Percentiles rank a stretch among this genome's conserved stretches.
These are phyloP conservation scores for Symbiotaphrina buchneri DNA, from an alignment of 495 filamentous ascomycete genomes.

Conservation along the genomic window DNA sequence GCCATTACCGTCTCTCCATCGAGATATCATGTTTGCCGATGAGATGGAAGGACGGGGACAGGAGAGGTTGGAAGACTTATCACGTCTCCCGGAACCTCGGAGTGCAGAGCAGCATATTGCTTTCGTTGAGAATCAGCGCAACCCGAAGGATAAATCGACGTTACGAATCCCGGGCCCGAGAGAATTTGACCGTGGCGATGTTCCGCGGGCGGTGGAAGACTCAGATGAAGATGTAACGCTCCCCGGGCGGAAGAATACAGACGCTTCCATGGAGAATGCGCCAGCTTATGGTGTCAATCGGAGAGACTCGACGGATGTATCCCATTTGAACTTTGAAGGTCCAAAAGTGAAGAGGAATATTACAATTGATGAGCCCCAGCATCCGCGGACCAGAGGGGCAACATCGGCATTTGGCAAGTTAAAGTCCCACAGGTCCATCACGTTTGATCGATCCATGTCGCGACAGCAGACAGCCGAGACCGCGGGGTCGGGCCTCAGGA, in stretches of 20 bases:
- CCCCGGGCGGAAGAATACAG: too few species aligned
- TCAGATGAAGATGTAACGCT: conserved; percentile 11
- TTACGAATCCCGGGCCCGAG: conserved; percentile 72
- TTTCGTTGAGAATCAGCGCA: conserved; percentile 68
- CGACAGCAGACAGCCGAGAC: too few species aligned
- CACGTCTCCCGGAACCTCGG: conserved; percentile 25
- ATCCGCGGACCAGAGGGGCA: conserved; percentile 8
- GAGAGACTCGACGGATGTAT: background rate
- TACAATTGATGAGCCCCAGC: conserved; percentile 22
- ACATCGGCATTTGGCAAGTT: background rate
- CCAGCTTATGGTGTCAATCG: background rate
- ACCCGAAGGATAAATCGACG: conserved; percentile 41
- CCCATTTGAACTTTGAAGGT: conserved; percentile 6
- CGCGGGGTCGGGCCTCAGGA: too few species aligned
- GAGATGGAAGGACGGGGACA: conserved; percentile 29
- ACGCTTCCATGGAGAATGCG: too few species aligned
- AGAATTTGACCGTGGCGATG: conserved; percentile 60
- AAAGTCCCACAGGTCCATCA: conserved; percentile 3
- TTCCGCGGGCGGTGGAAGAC: conserved; percentile 37
- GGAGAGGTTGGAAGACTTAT: conserved; percentile 16
- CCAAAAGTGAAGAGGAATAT: conserved; percentile 17
- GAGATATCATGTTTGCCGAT: conserved; percentile 39
- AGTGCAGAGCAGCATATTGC: conserved; percentile 61
- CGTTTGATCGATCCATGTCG: too few species aligned
- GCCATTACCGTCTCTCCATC: conserved; percentile 7